Base-by-base conservation (phyloP, 2,329 filamentous ascomycete species). In the Fonsecaea erecta region DNA sequence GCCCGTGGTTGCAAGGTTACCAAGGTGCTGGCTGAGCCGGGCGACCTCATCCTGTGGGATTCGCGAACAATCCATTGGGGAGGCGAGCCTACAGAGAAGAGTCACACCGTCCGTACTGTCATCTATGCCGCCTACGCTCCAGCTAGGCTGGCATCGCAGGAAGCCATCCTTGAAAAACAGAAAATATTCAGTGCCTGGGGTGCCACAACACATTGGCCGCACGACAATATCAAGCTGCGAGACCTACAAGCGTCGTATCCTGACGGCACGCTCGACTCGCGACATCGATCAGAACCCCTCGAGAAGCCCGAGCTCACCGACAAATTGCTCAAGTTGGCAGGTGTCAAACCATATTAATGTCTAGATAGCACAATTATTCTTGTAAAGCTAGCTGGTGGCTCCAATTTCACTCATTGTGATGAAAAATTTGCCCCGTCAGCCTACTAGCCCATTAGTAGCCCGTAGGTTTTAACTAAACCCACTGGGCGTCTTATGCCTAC, bases 11-110 rank as follows among this genome's bases (percentile, higher is more conserved):
- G 76, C 66, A 74, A 76, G 62, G 61, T 77, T 6, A 51, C 76
- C 46, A 82, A 82, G 72, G 71, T 81, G 7, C 72, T 74, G 55
- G 71, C 76, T 21, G 80, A 78, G 16, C 76, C 78, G 11, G 80
- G 80, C 5, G 80, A 81, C 63, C 71, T 82, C 64, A 75, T 82
- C 4, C 72, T 82, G 6, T 81, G 80, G 81, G 81, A 82, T 65
- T 79, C 77, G 3, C 73, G 82, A 3, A 80, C 79, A 0, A 78
- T 83, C 57, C 82, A 84, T 71, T 83, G 79, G 67, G 76, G 74
- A 46, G 65, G 70, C 9, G 64, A 77, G 4, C 75, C 77, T 9
- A 74, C 78, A 60, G 74, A 57, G 37, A 61, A 65, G 66, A 74
- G 74, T 11, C 69, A 77, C n/a, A 73, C 75, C 35, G 74, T 79